Conservation (phyloP, 2,329 filamentous ascomycete species). For the Bipolaris zeicola region DNA sequence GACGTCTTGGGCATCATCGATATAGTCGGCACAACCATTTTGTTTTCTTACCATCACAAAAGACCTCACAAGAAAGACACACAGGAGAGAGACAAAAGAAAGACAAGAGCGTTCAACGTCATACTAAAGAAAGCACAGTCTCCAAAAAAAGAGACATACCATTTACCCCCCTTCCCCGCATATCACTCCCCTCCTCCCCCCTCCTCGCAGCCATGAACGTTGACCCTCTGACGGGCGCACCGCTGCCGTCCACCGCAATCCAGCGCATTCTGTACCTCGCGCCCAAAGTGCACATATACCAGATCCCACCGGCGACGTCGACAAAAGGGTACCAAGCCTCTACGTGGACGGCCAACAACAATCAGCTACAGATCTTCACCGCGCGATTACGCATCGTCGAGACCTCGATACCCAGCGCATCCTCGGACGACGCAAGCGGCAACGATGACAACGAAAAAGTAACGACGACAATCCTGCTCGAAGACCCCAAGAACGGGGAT, state of each 20-base stretch:
- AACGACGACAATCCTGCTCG: slow-evolving; percentile 77
- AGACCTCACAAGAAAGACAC: not conserved
- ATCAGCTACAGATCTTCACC: slow-evolving; percentile 79
- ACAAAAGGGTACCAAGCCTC: slow-evolving; percentile 80
- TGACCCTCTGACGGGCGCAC: slow-evolving; percentile 72
- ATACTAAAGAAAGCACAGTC: not conserved
- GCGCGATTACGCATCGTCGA: slow-evolving; percentile 80
- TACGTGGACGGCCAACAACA: slow-evolving; percentile 72
- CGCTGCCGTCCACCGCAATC: slow-evolving; percentile 76
- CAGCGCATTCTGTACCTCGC: slow-evolving; percentile 83
- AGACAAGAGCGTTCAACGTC: not conserved
- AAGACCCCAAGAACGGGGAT: slow-evolving; percentile 73
- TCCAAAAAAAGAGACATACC: not conserved
- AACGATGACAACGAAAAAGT: slow-evolving; percentile 59
- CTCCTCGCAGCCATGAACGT: slow-evolving; percentile 58
- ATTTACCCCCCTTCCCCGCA: not conserved
- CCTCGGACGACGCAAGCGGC: not conserved
- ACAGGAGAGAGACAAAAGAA: not conserved
- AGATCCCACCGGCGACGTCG: slow-evolving; percentile 78
- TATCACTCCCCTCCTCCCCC: not conserved
- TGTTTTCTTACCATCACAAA: not conserved
- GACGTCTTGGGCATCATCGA: slow-evolving; percentile 1
- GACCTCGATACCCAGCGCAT: slow-evolving; percentile 60
- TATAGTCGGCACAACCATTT: not conserved
- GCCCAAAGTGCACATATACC: slow-evolving; percentile 79